Evolutionary conservation across 2,329 filamentous ascomycete genomes (phyloP), one percentile per base, ranked within the genome.

Genomic region (Colletotrichum cordylinicola): DNA sequence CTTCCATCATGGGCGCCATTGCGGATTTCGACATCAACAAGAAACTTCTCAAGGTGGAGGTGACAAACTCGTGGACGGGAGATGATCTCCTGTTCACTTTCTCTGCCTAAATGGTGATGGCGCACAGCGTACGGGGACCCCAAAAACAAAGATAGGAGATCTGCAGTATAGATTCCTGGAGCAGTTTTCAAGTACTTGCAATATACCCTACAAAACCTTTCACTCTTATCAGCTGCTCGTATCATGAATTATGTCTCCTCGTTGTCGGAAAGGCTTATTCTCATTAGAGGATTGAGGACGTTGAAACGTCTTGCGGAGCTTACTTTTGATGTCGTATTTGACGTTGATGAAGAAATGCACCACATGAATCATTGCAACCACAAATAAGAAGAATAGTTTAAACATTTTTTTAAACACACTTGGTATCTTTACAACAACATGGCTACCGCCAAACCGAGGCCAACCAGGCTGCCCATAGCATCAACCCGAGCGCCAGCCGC

Each of bases 401-500:
- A 62, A 62, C 35, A 35, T 62, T 24, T n/a, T 21, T 61, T 61
- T 58, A 21, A 4, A 48, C n/a, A n/a, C n/a, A 58, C 0, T 58
- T 29, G 55, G 55, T 58, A 58, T 58, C 55, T 58, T 58, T 58
- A 58, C 55, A 58, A 18, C 24, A 58, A 3, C 55, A 58, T 58
- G 12, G 55, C 55, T 24, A 58, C 24, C 55, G 55, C 55, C 21
- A 58, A 24, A 62, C 8, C 24, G 72, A 35, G 8, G 29, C 27
- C 4, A 68, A 24, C 9, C 55, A 75, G 31, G 16, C 24, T 48
- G 9, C 62, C 69, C 2, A 33, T 6, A 6, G 56, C 8, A 8
- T 64, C 39, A 5, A 72, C 21, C 39, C 73, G 65, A 21, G 69
- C 60, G 16, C 69, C 62, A 9, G 69, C 74, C 16, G 70, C 74